Evolutionary conservation across 257 asterid genomes (phyloP).

Genomic region (Coffea eugenioides): DNA sequence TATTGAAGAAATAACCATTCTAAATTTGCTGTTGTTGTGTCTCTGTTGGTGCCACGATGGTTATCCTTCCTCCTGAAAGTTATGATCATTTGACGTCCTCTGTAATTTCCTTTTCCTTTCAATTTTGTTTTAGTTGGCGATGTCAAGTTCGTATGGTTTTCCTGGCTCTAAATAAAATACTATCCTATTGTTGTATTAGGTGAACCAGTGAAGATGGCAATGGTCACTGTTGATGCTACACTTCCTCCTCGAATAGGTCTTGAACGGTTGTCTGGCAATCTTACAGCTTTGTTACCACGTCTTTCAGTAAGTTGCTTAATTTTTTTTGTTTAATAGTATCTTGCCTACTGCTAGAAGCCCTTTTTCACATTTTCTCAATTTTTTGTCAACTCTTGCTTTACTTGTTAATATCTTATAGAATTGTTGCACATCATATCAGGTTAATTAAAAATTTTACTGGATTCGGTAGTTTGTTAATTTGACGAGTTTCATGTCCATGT

Average conservation of each 20-base stretch:
- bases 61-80: neutral
- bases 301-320: slow-evolving; percentile 55
- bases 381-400: neutral
- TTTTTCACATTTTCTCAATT: neutral
- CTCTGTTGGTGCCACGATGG: neutral
- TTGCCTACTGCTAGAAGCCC: neutral
- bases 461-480: no score
- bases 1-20: neutral
- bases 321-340: slow-evolving; percentile 9
- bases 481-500: no score
- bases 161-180: slow-evolving; percentile 7
- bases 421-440: neutral
- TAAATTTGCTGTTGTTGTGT: neutral
- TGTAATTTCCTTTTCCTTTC: neutral
- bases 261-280: slow-evolving; percentile 59
- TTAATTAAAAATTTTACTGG: neutral
- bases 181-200: slow-evolving; percentile 45
- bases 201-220: slow-evolving; percentile 85
- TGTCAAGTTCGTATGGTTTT: neutral
- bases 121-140: neutral
- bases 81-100: neutral
- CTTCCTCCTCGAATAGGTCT: slow-evolving; percentile 42
- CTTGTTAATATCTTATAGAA: no score
- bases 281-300: slow-evolving; percentile 54
- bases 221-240: slow-evolving; percentile 45